Percentiles rank a stretch among this genome's conserved stretches.
These are phyloP conservation scores for Phyllosticta paracitricarpa DNA, from an alignment of 2,329 filamentous ascomycete species.

Conservation along the genomic window DNA sequence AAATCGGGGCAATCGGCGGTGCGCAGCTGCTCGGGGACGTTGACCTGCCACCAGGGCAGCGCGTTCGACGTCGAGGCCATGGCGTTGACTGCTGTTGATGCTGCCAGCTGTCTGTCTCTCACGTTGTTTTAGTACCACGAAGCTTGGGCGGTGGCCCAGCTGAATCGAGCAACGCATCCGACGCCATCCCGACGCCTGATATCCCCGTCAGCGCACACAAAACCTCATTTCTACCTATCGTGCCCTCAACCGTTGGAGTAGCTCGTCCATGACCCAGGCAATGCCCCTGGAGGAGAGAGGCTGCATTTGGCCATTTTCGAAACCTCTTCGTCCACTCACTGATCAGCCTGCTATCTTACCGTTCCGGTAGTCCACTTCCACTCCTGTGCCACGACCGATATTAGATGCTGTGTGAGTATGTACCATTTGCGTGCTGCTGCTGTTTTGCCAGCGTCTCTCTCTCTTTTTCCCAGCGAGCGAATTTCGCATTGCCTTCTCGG, in stretches of 20 bases:
- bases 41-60: slow-evolving; percentile 72
- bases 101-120: neutral
- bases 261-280: neutral
- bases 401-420: neutral
- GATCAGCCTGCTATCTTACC: neutral
- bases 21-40: slow-evolving; percentile 55
- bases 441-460: too few species aligned
- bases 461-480: too few species aligned
- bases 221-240: neutral
- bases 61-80: slow-evolving; percentile 5
- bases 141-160: neutral
- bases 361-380: neutral
- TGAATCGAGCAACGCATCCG: neutral
- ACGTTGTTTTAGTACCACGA: neutral
- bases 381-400: neutral
- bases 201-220: neutral
- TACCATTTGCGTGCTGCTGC: neutral
- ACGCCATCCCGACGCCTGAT: too few species aligned
- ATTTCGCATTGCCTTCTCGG: neutral
- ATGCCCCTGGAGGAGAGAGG: neutral
- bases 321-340: neutral
- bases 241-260: neutral
- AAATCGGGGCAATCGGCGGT: slow-evolving; percentile 61
- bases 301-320: neutral
- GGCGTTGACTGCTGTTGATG: neutral